A percentile compares a stretch with the other conserved stretches of the same genome.
These are phyloP conservation scores for Inosperma sp. DNA, from an alignment of 768 basidiomycete species.

Conservation along the genomic window DNA sequence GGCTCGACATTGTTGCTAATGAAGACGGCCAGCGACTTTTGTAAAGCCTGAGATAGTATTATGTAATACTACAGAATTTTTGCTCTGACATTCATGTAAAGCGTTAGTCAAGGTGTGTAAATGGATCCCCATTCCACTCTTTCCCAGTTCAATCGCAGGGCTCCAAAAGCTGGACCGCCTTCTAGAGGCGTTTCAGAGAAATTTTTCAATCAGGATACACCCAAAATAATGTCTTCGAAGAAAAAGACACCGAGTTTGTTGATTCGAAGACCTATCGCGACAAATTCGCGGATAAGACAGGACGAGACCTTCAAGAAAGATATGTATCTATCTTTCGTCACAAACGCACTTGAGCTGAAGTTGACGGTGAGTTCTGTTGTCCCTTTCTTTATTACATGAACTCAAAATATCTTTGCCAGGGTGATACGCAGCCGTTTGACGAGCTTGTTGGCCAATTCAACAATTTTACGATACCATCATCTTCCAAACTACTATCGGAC, in stretches of 20 bases:
- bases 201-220: conserved; percentile 22
- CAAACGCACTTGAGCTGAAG: conserved; percentile 76
- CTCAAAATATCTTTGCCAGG: conserved; percentile 30
- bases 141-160: conserved; percentile 71
- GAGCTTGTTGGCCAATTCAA: conserved; percentile 88
- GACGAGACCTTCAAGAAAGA: conserved; percentile 74
- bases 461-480: conserved; percentile 15
- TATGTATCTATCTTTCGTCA: conserved; percentile 81
- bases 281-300: conserved; percentile 73
- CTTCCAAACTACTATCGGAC: not conserved
- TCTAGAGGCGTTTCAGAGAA: conserved; percentile 28
- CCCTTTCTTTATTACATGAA: conserved; percentile 1
- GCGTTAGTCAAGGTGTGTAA: not conserved
- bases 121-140: conserved; percentile 79
- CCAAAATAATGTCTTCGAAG: conserved; percentile 42
- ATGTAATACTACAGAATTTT: conserved; percentile 21
- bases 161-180: conserved; percentile 62
- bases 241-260: conserved; percentile 31
- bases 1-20: conserved; percentile 49
- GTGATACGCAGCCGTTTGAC: conserved; percentile 76
- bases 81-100: conserved; percentile 15
- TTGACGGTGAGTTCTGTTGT: conserved; percentile 45
- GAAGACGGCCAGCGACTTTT: conserved; percentile 15
- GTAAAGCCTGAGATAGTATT: conserved; percentile 16
- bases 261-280: conserved; percentile 59